Evolutionary conservation across 192 early-diverging fungal species (phyloP).

Genomic region (Thamnidium elegans): DNA sequence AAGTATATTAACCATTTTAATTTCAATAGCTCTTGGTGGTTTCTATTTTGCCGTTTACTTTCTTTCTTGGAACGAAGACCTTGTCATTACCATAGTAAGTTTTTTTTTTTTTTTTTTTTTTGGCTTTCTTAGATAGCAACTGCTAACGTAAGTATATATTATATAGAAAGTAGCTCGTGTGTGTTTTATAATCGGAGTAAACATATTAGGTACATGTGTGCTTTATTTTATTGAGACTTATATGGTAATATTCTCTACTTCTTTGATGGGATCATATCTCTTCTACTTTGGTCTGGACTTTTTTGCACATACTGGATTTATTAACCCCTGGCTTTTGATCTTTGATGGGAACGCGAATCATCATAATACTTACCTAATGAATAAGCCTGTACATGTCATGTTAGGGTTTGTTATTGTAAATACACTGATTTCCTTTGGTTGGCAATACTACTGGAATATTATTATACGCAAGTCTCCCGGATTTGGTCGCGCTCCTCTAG

Average conservation of each 20-base stretch:
- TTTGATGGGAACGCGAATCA: constrained; percentile 30
- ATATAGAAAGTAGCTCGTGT: constrained; percentile 33
- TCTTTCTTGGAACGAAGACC: constrained; percentile 32
- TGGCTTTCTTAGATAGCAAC: neutral
- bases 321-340: constrained; percentile 25
- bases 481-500: constrained; percentile 12
- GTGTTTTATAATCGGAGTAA: constrained; percentile 36
- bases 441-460: constrained; percentile 38
- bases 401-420: constrained; percentile 24
- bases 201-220: constrained; percentile 20
- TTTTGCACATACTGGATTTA: constrained; percentile 55
- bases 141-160: neutral
- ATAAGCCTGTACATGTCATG: constrained; percentile 29
- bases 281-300: constrained; percentile 55
- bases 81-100: constrained; percentile 33
- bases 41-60: constrained; percentile 34
- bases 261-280: constrained; percentile 46
- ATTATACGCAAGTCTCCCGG: constrained; percentile 21
- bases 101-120: neutral
- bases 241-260: constrained; percentile 45
- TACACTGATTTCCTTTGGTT: constrained; percentile 21
- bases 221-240: constrained; percentile 37
- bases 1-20: too few relatives aligned
- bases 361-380: constrained; percentile 22
- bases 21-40: constrained; percentile 26